These are phyloP conservation scores for Euryodendron excelsum DNA, from an alignment of 148 eudicot genomes.

Conservation along the genomic window DNA sequence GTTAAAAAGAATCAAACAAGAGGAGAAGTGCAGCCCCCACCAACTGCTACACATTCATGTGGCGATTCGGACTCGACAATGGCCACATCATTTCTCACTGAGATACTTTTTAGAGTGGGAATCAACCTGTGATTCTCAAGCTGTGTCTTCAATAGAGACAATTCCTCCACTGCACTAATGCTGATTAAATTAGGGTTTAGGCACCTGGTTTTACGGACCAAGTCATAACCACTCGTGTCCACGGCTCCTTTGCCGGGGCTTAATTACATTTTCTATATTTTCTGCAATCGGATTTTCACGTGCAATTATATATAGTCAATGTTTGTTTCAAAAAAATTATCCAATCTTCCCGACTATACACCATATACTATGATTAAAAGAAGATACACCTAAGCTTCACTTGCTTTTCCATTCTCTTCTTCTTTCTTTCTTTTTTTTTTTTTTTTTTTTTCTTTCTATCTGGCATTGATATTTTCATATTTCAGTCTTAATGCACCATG, in stretches of 20 bases:
- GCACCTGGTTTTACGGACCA: conserved; percentile 9
- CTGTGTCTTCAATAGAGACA: conserved; percentile 12
- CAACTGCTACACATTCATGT: conserved; percentile 8
- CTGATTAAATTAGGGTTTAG: conserved; percentile 10
- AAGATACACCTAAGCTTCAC: no score
- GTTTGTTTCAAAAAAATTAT: not conserved
- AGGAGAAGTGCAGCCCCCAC: not conserved
- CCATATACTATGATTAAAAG: no score
- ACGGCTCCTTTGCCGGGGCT: conserved; percentile 28
- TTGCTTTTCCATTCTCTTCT: no score
- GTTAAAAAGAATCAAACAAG: not conserved
- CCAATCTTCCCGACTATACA: no score
- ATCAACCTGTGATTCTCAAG: conserved; percentile 12
- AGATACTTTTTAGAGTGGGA: conserved; percentile 7
- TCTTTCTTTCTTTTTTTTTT: no score
- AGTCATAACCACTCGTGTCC: conserved; percentile 39
- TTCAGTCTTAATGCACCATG: no score
- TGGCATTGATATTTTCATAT: no score
- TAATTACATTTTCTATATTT: not conserved
- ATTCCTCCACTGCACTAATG: not conserved
- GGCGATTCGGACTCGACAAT: conserved; percentile 18
- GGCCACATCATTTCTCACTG: conserved; percentile 20
- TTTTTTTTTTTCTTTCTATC: no score
- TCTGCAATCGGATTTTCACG: not conserved
- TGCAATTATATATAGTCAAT: not conserved